Conservation (phyloP, 2,329 filamentous ascomycete genomes). For the Sarocladium oryzae region DNA sequence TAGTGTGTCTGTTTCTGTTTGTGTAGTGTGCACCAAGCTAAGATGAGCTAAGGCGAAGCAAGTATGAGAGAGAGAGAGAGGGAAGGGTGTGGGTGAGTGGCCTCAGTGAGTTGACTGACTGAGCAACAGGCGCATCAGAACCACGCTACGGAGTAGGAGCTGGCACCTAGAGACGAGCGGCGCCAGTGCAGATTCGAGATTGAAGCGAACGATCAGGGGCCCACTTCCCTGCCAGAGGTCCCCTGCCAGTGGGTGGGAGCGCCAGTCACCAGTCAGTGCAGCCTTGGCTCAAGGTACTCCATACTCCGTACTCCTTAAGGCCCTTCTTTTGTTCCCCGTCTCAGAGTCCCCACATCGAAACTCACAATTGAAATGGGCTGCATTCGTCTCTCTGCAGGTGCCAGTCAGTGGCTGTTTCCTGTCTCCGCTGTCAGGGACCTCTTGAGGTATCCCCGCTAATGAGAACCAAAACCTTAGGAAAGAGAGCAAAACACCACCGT, state of each 20-base stretch:
- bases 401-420: neutral
- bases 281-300: neutral
- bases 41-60: neutral
- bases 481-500: too few relatives aligned
- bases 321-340: too few relatives aligned
- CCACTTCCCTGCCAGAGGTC: neutral
- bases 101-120: neutral
- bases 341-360: neutral
- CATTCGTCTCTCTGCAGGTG: neutral
- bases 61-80: neutral
- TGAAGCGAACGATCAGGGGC: constrained; percentile 3
- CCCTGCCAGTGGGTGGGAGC: neutral
- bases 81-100: neutral
- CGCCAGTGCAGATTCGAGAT: constrained; percentile 9
- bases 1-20: neutral
- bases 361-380: neutral
- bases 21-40: neutral
- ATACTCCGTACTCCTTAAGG: too few relatives aligned
- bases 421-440: too few relatives aligned
- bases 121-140: too few relatives aligned
- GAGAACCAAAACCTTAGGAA: too few relatives aligned
- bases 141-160: too few relatives aligned
- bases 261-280: neutral
- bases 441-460: too few relatives aligned
- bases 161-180: too few relatives aligned